These are phyloP conservation scores for Citrus australasica DNA, from an alignment of 345 rosid species.

Conservation along the genomic window DNA sequence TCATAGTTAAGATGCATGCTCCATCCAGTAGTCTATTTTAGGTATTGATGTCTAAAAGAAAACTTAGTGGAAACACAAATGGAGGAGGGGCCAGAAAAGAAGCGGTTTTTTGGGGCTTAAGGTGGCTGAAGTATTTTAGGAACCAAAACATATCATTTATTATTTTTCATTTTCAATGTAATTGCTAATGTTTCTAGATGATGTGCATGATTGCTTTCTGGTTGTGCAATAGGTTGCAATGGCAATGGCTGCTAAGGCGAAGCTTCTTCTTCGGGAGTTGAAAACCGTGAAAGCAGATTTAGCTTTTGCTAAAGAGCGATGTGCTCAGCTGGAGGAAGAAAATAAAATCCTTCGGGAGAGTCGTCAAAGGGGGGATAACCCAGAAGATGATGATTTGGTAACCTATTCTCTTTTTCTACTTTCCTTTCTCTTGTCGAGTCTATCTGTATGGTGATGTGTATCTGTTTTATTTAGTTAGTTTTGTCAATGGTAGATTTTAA, in stretches of 20 bases:
- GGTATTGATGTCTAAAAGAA: background rate
- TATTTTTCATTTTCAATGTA: background rate
- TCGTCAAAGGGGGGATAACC: conserved; percentile 53
- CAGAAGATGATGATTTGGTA: conserved; percentile 90
- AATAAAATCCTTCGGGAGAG: conserved; percentile 66
- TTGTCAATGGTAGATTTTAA: background rate
- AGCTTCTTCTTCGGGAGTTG: conserved; percentile 88
- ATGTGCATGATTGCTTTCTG: conserved; percentile 17
- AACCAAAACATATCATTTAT: background rate
- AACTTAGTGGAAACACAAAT: background rate
- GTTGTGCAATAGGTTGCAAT: conserved; percentile 75
- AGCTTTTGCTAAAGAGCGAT: conserved; percentile 86
- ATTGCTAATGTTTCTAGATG: conserved; percentile 3
- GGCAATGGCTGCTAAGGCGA: conserved; percentile 99
- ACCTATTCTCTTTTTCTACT: conserved; percentile 4
- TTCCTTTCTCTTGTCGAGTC: background rate
- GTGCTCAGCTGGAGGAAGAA: conserved; percentile 92
- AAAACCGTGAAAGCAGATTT: conserved; percentile 93
- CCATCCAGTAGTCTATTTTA: background rate
- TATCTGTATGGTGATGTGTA: background rate
- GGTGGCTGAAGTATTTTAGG: background rate
- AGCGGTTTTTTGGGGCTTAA: background rate
- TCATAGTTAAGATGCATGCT: background rate
- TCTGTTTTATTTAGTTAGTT: background rate
- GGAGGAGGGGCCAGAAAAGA: background rate